These are phyloP conservation scores for Sporopachydermia quercuum DNA, from an alignment of 805 yeast species.

Conservation along the genomic window DNA sequence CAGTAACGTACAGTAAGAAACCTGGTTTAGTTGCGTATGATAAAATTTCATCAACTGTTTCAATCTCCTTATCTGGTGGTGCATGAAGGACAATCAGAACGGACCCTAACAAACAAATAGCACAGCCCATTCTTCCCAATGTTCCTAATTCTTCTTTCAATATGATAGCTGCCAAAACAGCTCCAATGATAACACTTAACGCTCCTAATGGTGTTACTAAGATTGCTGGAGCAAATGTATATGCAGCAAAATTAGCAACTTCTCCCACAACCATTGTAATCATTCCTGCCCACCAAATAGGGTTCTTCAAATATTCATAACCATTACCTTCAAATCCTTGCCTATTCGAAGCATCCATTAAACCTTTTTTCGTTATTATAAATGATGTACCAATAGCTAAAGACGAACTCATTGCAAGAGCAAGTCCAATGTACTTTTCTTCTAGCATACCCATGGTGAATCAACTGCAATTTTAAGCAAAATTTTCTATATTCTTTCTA, in stretches of 20 bases:
- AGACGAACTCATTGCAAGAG: conserved; percentile 75
- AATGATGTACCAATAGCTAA: conserved; percentile 84
- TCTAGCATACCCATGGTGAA: conserved; percentile 26
- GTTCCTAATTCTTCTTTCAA: conserved; percentile 78
- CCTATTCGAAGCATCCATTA: conserved; percentile 48
- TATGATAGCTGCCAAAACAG: conserved; percentile 75
- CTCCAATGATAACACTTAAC: conserved; percentile 78
- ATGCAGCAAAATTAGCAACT: conserved; percentile 85
- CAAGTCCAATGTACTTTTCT: conserved; percentile 80
- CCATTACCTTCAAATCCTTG: conserved; percentile 60
- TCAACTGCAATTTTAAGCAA: background rate
- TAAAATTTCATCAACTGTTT: conserved; percentile 79
- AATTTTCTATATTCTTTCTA: too few species aligned
- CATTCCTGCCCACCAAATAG: conserved; percentile 93
- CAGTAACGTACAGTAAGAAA: conserved; percentile 48
- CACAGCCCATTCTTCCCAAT: conserved; percentile 85
- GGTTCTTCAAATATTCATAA: conserved; percentile 65
- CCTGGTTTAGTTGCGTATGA: conserved; percentile 67
- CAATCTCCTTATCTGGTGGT: conserved; percentile 83
- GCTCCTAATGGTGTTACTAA: conserved; percentile 90
- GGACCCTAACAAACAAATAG: conserved; percentile 76
- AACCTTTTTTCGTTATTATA: conserved; percentile 78
- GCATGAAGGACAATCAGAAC: conserved; percentile 83
- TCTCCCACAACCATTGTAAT: conserved; percentile 84
- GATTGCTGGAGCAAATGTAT: conserved; percentile 89